These are phyloP conservation scores for Byssothecium circinans DNA, from an alignment of 2,329 filamentous ascomycete genomes.

Conservation along the genomic window DNA sequence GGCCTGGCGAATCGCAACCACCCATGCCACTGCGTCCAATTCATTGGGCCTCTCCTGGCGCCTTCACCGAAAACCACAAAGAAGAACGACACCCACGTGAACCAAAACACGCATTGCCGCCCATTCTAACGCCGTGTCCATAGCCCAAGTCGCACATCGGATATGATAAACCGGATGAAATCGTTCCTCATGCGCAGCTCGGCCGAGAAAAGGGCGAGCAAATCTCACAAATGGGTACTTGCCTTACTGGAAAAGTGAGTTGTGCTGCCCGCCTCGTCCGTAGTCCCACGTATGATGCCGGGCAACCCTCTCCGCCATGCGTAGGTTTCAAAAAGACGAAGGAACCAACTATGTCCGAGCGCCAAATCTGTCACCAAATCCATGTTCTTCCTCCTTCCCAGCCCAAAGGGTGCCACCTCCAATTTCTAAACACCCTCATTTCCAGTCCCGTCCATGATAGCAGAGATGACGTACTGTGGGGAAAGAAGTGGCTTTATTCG, in stretches of 20 bases:
- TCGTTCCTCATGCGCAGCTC: slow-evolving; percentile 7
- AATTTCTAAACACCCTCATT: slow-evolving; percentile 15
- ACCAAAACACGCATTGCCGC: slow-evolving; percentile 14
- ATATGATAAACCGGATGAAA: slow-evolving; percentile 1
- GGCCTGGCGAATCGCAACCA: slow-evolving; percentile 8
- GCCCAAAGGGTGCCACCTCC: slow-evolving; percentile 7
- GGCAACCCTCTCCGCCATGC: slow-evolving; percentile 18
- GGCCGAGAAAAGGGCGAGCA: slow-evolving; percentile 1
- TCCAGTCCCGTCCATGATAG: slow-evolving; percentile 10
- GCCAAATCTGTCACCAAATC: slow-evolving; percentile 18
- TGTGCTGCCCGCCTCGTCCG: slow-evolving; percentile 13
- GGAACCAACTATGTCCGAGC: slow-evolving; percentile 14
- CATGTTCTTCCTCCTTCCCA: slow-evolving; percentile 1
- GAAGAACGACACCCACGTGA: slow-evolving; percentile 15
- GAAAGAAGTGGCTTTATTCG: slow-evolving; percentile 13
- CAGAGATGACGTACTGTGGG: slow-evolving; percentile 23
- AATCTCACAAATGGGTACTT: slow-evolving; percentile 16
- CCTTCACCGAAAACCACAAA: slow-evolving; percentile 25
- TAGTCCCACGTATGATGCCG: slow-evolving; percentile 22
- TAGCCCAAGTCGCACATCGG: slow-evolving; percentile 4
- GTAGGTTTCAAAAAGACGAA: slow-evolving; percentile 21
- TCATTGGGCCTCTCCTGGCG: slow-evolving; percentile 33
- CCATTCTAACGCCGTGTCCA: slow-evolving; percentile 10
- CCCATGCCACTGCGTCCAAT: slow-evolving; percentile 11
- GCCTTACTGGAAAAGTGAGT: slow-evolving; percentile 11